Evolutionary conservation across 306 rosid genomes (phyloP).

Genomic region (Potentilla sterilis): DNA sequence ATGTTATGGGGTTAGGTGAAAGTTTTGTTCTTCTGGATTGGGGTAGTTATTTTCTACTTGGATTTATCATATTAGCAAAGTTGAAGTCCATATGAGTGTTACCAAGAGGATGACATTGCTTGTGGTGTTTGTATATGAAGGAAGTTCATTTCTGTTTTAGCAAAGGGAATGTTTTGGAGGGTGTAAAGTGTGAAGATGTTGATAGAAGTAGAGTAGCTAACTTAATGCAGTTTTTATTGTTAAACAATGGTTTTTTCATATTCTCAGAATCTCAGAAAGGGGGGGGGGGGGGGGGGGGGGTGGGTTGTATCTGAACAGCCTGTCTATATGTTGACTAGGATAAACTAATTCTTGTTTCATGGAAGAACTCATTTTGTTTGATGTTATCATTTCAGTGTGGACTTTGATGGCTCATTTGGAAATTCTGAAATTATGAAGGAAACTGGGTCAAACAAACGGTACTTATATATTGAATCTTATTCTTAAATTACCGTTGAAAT

Average conservation of each 20-base stretch:
- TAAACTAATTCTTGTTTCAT: not conserved
- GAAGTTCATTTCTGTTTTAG: not conserved
- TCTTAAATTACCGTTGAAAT: not conserved
- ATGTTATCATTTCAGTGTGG: constrained; percentile 43
- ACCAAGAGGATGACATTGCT: not conserved
- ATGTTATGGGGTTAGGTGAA: not conserved
- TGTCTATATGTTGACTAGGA: constrained; percentile 11
- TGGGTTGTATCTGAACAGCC: not conserved
- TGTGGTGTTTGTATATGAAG: not conserved
- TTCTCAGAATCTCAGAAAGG: not conserved
- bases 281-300: too few relatives aligned
- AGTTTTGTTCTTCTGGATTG: not conserved
- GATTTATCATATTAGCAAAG: not conserved
- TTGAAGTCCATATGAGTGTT: not conserved
- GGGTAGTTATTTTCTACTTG: not conserved
- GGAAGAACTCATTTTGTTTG: constrained; percentile 10
- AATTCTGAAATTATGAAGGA: constrained; percentile 43
- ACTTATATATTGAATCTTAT: constrained; percentile 2
- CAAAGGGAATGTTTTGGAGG: not conserved
- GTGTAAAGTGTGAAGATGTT: not conserved
- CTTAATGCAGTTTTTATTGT: not conserved
- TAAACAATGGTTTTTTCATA: not conserved
- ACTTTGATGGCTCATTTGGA: constrained; percentile 42
- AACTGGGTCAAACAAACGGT: constrained; percentile 68
- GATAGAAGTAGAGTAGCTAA: not conserved